Percentiles rank a stretch among this genome's conserved stretches.
phyloP scores from a whole-genome alignment of 345 rosid species.

The Heritiera fomes region DNA sequence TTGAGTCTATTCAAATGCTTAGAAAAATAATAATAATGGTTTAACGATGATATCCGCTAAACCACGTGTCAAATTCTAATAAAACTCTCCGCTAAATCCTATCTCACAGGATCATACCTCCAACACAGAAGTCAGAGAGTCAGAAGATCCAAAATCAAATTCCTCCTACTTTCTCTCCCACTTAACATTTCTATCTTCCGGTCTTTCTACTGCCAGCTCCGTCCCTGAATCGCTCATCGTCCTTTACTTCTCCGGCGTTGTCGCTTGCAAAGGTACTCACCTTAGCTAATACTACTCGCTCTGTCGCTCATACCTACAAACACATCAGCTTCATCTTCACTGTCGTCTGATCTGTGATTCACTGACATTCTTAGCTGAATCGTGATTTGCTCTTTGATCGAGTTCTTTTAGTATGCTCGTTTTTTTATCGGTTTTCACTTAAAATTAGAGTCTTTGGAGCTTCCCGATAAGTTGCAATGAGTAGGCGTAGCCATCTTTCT shows the following conservation, averaged over 20 bases:
- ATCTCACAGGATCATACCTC: background rate
- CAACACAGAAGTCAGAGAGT: background rate
- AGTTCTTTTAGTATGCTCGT: background rate
- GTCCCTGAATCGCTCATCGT: background rate
- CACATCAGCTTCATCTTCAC: background rate
- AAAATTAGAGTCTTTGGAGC: background rate
- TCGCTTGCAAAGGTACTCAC: background rate
- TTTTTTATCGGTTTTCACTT: background rate
- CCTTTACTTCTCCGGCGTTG: background rate
- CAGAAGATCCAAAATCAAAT: background rate
- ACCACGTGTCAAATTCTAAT: background rate
- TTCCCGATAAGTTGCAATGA: background rate
- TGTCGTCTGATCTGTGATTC: background rate
- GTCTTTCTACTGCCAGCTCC: background rate
- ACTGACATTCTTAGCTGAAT: background rate
- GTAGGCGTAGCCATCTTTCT: background rate
- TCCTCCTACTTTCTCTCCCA: background rate
- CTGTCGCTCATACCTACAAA: background rate
- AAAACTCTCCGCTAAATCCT: background rate
- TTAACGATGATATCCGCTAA: background rate
- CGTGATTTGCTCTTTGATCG: background rate
- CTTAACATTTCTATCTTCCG: background rate
- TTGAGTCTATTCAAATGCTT: too few species aligned
- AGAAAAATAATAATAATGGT: too few species aligned
- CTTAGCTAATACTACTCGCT: background rate